Conservation (phyloP, 2,329 filamentous ascomycete genomes). For the Colletotrichum navitas region DNA sequence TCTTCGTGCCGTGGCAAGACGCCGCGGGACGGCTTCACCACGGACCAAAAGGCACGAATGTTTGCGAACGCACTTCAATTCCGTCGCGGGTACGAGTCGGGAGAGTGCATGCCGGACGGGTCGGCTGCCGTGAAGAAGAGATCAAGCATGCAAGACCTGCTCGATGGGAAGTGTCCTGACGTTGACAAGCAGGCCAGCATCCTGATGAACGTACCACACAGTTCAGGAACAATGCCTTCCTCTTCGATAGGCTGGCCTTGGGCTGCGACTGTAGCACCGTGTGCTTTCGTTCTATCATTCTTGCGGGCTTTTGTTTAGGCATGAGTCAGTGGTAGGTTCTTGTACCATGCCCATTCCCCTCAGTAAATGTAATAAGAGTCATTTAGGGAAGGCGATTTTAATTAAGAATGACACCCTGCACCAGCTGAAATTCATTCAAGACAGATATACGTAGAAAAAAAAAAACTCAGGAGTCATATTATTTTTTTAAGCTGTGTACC, state of each 20-base stretch:
- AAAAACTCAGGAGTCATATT: background rate
- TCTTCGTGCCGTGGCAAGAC: conserved; percentile 39
- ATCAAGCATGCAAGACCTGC: conserved; percentile 45
- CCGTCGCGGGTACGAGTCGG: conserved; percentile 43
- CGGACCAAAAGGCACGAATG: conserved; percentile 46
- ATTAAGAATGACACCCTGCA: background rate
- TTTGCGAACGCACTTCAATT: conserved; percentile 44
- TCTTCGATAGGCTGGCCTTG: background rate
- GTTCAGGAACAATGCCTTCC: background rate
- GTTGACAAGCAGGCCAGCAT: conserved; percentile 38
- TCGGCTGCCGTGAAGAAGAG: conserved; percentile 31
- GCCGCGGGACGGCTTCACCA: conserved; percentile 43
- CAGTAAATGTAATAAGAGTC: rapidly evolving
- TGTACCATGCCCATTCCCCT: background rate
- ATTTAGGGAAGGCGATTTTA: no score
- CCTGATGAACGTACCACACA: conserved; percentile 23
- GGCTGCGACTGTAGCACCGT: background rate
- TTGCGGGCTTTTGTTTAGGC: background rate
- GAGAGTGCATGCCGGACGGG: conserved; percentile 43
- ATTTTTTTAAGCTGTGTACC: conserved; percentile 26
- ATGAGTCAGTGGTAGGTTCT: background rate
- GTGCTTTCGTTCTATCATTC: background rate
- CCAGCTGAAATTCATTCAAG: background rate
- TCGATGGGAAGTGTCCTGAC: conserved; percentile 45
- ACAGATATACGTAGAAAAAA: no score